phyloP scores from a whole-genome alignment of 2,329 filamentous ascomycete genomes.

The Penicillium sp. region DNA sequence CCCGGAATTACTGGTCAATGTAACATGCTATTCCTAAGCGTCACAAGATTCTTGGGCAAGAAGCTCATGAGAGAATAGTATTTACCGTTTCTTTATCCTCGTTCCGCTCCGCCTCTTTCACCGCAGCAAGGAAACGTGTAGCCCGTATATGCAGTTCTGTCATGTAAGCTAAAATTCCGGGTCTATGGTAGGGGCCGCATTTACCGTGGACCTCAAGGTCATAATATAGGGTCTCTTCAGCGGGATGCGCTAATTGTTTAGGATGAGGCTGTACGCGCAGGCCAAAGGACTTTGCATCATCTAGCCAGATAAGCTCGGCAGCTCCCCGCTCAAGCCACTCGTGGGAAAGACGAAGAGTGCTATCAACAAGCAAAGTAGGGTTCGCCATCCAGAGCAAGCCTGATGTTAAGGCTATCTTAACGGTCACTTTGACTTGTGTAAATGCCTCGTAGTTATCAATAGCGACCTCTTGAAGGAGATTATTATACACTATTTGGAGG shows the following conservation, averaged over 20 bases:
- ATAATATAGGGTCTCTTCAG: background rate
- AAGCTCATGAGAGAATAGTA: background rate
- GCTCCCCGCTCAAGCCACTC: background rate
- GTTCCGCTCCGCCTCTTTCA: background rate
- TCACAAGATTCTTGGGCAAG: background rate
- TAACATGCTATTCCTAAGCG: background rate
- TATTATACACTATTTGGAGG: background rate
- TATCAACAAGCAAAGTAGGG: background rate
- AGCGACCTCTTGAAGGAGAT: background rate
- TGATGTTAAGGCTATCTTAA: background rate
- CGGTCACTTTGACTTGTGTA: background rate
- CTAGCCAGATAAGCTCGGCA: background rate
- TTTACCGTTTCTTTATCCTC: background rate
- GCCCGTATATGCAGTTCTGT: background rate
- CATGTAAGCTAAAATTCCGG: background rate
- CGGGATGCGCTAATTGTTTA: background rate
- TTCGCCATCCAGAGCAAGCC: background rate
- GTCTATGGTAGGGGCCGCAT: background rate
- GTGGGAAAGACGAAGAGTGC: background rate
- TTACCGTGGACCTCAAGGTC: background rate
- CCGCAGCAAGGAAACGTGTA: background rate
- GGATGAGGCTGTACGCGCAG: background rate
- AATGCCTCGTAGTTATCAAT: background rate
- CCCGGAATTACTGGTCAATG: background rate
- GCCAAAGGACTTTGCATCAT: background rate